Base-by-base conservation (phyloP, 176 grass and related monocot species). In the Elymus sibiricus region DNA sequence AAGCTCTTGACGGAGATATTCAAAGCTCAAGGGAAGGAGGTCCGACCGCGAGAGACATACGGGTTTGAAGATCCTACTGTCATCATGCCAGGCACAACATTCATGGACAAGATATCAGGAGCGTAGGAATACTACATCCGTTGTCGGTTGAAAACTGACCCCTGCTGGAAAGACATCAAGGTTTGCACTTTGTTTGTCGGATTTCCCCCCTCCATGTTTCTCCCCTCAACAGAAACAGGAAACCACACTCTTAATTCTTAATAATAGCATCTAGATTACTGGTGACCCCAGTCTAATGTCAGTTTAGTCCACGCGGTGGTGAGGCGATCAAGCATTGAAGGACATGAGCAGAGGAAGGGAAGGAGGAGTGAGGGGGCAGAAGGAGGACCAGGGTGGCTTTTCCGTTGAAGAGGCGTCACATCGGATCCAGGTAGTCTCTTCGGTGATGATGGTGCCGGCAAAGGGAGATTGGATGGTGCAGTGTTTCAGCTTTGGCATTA, bases 51-150 rank as follows among this genome's bases (percentile, higher is more conserved):
- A 40, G 74, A 83, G 35, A 40, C 66, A 0, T 0, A 38, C 2
- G 59, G 82, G 38, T 63, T 85, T 28, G 71, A 77, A 6, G 92
- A 92, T 83, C 51, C 79, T 9, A 97, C 92, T 37, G 80, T 94
- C 44, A 94, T 97, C 11, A 94, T 90, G 2, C 94, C 90, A 0
- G 90, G 92, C 37, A 97, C 94, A 2, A 62, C 84, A 24, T 94
- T 97, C 78, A 94, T 97, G 87, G 92, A 90, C 69, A 85, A 19
- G 32, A 80, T 97, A 9, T 94, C 94, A 1, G 26, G 49, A 6
- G 87, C 83, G 15, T 77, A 92, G 4, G 73, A 82, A 58, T 78
- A 89, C 64, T 94, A 97, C 56, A 58, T 97, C 28, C 86, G 64
- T 8, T 5, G 34, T 4, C 87, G 83, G 64, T 62, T 94, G 34